Percentiles rank a stretch among this genome's conserved stretches.
Evolutionary conservation across 768 basidiomycete species (phyloP).

Genomic region (Lyophyllum decastes): DNA sequence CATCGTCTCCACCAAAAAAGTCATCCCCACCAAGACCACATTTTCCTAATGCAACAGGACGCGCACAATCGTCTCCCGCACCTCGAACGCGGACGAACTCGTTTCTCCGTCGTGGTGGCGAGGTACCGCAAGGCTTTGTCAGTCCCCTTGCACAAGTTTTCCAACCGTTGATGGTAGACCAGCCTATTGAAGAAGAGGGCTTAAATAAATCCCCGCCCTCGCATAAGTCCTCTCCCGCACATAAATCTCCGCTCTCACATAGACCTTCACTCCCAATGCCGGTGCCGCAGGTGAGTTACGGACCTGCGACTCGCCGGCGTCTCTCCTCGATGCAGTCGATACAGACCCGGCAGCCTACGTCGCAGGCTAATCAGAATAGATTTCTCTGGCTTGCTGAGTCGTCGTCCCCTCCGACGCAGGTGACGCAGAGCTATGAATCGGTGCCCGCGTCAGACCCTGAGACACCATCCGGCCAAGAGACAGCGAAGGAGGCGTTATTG

Average conservation of each 20-base stretch:
- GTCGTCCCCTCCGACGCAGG: conserved; percentile 13
- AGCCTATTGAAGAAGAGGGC: conserved; percentile 36
- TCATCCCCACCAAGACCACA: not conserved
- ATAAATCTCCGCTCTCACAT: not conserved
- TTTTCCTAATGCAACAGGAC: not conserved
- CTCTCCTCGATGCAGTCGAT: conserved; percentile 36
- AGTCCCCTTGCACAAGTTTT: conserved; percentile 79
- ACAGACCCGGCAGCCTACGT: conserved; percentile 20
- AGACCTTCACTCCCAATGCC: conserved; percentile 6
- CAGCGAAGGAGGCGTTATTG: conserved; percentile 22
- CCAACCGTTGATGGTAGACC: conserved; percentile 64
- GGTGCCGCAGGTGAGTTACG: conserved; percentile 39
- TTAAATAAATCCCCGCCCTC: conserved; percentile 12
- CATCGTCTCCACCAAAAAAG: too few relatives aligned
- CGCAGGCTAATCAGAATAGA: conserved; percentile 20
- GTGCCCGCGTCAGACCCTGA: conserved; percentile 1
- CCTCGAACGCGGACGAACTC: conserved; percentile 47
- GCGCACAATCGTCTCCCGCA: conserved; percentile 13
- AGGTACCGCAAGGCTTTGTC: conserved; percentile 37
- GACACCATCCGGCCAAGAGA: conserved; percentile 21
- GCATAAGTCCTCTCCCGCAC: not conserved
- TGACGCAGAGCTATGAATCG: conserved; percentile 21
- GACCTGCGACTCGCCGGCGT: conserved; percentile 43
- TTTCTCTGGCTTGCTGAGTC: conserved; percentile 25
- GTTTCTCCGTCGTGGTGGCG: conserved; percentile 37